Evolutionary conservation across 1,284 basidiomycete genomes (phyloP), one percentile per base, ranked within the genome.

Genomic region (Irpex sp.): DNA sequence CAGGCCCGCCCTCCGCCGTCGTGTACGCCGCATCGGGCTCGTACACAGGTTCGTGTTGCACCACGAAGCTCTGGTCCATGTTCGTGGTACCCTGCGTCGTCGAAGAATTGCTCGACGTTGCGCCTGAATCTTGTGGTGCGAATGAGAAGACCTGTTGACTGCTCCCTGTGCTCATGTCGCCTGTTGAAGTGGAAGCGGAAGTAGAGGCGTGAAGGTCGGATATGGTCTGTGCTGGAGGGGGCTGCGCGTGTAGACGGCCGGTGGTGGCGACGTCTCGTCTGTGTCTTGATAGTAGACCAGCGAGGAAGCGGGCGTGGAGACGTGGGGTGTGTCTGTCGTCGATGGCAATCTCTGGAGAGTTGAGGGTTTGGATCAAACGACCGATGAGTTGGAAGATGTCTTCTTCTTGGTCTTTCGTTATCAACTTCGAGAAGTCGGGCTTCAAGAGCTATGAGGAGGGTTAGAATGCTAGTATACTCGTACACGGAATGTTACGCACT

Each of bases 251-350:
- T 48, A 82, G 75, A 31, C 81, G 81, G 17, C 82, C 81, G 49
- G 78, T 79, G 57, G 71, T 69, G 34, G 81, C 81, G 19, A 87
- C 85, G 66, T 89, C 89, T 55, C 83, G 83, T 37, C 87, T 85
- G 72, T 91, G 85, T 64, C 82, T 85, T 36, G 85, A 82, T 34
- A 93, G 77, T 8, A 93, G 77, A 31, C 85, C 80, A 0, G 87
- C 85, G 1, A 93, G 81, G 81, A 93, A 93, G 11, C 90, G 86
- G 5, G 91, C 89, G 71, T 93, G 92, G 40, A 93, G 77, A 67
- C 86, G 89, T 1, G 91, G 92, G 0, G 89, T 92, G 70, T 93
- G 91, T 9, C 88, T 84, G 66, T 92, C 90, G 70, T 93, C 91
- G 63, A 93, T 91, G 11, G 91, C 87, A 57, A 93, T 86, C 61